Evolutionary conservation across 2,329 filamentous ascomycete species (phyloP), one percentile per base, ranked within the genome.

Genomic region (Chalaropsis thielavioides): DNA sequence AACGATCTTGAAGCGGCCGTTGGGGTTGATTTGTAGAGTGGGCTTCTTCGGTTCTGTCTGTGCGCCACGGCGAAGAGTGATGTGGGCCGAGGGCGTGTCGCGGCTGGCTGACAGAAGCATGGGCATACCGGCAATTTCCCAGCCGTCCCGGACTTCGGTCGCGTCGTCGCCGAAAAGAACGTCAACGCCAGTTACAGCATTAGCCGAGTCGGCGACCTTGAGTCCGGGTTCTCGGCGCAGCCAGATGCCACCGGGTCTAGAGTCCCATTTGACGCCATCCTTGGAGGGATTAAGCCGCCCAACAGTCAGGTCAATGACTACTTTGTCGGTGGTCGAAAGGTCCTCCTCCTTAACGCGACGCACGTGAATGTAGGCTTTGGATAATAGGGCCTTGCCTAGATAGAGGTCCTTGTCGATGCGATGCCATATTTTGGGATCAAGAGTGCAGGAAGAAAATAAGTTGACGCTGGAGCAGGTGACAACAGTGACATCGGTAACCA

Each of bases 1-100:
- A 81, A 99, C 85, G 69, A 99, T 96, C 78, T 97, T 97, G 79
- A 97, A 97, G 70, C 88, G 90, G 38, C 92, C 94, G 72, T 94
- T 90, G 68, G 95, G 90, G 54, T 84, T 83, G 68, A 99, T 90
- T 66, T 89, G 84, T 11, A 87, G 89, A 46, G 84, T 78, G 0
- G 89, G 88, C 73, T 87, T 91, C 71, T 85, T 81, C 17, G 58
- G 46, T 13, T 62, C 40, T 11, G 56, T 27, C 22, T 67, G 63
- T 8, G 46, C 61, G 1, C 94, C 92, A 70, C 89, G 83, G 62
- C 90, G 84, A 61, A 96, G 80, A 31, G 85, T 95, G 65, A 99
- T 74, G 67, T 92, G 86, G 24, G 89, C 84, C 68, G 87, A 85
- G 27, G 86, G 84, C 10, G 82, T 76, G 44, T 84, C 80, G 40